A percentile compares a stretch with the other conserved stretches of the same genome.
Evolutionary conservation across 345 rosid genomes (phyloP).

Genomic region (Salix suchowensis): DNA sequence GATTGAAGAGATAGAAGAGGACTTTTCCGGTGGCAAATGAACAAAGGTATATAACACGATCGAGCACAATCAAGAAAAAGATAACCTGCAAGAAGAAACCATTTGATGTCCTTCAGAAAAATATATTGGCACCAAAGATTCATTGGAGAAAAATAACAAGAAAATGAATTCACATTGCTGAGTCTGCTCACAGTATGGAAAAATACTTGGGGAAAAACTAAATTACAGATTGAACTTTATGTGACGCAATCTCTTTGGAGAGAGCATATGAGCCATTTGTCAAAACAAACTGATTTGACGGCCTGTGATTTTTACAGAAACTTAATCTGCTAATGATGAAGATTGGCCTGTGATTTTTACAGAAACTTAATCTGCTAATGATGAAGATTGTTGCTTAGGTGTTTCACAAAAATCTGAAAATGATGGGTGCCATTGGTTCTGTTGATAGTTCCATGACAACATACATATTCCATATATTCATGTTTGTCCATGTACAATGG

Average conservation of each 20-base stretch:
- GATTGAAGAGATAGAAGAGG: constrained; percentile 33
- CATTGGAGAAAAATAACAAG: neutral
- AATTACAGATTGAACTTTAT: too few species aligned
- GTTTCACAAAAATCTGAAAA: neutral
- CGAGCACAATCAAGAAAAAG: constrained; percentile 45
- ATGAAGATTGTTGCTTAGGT: too few species aligned
- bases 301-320: too few species aligned
- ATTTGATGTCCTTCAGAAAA: constrained; percentile 2
- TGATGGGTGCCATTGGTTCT: constrained; percentile 1
- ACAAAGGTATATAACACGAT: constrained; percentile 42
- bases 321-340: too few species aligned
- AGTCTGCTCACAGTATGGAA: neutral
- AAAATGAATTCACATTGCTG: neutral
- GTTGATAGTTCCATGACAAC: neutral
- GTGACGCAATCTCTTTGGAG: too few species aligned
- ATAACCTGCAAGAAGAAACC: constrained; percentile 34
- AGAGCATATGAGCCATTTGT: too few species aligned
- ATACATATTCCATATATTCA: neutral
- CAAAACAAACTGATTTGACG: too few species aligned
- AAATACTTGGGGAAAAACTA: too few species aligned
- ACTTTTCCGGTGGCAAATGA: constrained; percentile 46
- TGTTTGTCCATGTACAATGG: neutral
- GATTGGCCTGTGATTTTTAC: too few species aligned
- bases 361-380: too few species aligned
- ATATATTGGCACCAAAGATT: neutral